Percentiles rank a stretch among this genome's conserved stretches.
Conservation (phyloP, 164 flowering plant species). For the Annona cherimola region DNA sequence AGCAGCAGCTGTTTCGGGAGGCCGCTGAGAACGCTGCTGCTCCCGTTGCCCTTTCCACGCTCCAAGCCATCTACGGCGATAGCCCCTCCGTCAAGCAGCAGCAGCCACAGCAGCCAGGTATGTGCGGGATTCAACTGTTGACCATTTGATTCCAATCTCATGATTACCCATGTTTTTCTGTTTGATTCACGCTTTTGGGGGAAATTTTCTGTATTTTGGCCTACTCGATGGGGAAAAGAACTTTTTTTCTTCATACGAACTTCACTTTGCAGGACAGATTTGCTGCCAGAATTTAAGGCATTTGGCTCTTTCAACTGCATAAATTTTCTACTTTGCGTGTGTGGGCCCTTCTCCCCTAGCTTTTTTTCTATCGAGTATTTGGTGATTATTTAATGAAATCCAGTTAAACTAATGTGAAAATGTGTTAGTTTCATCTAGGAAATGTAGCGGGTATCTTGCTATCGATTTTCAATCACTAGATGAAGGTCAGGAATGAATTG, state of each 20-base stretch:
- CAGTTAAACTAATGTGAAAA: no score
- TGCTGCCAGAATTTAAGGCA: no score
- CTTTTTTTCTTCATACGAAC: not conserved
- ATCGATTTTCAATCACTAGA: no score
- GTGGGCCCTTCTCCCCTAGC: no score
- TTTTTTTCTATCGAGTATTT: no score
- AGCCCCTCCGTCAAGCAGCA: conserved; percentile 15
- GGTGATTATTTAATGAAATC: no score
- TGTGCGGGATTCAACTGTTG: not conserved
- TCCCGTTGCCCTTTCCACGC: conserved; percentile 40
- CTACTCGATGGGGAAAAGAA: not conserved
- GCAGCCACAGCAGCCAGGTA: not conserved
- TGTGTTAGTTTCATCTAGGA: no score
- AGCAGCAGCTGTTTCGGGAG: conserved; percentile 65
- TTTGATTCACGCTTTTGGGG: not conserved
- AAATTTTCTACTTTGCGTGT: no score
- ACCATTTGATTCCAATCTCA: not conserved
- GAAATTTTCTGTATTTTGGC: not conserved
- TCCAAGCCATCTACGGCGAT: conserved; percentile 62
- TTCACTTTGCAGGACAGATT: not conserved
- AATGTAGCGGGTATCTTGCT: no score
- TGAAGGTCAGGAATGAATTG: no score
- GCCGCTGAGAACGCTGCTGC: conserved; percentile 28
- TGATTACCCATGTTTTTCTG: not conserved
- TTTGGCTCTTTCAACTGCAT: not conserved